These are phyloP conservation scores for Spathaspora passalidarum DNA, from an alignment of 805 yeast species.

Conservation along the genomic window DNA sequence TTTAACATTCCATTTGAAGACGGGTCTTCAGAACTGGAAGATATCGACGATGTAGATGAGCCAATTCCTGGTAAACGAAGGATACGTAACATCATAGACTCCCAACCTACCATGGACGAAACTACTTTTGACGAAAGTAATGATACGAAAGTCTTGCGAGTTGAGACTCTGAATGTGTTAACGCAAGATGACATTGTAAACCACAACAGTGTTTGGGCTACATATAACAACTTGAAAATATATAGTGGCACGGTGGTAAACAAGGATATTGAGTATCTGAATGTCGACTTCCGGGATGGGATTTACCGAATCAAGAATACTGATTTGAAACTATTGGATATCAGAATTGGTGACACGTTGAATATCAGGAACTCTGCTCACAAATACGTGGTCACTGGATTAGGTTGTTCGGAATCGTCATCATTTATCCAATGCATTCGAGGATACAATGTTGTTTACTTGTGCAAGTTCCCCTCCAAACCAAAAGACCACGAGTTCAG, in stretches of 20 bases:
- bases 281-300: conserved; percentile 42
- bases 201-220: conserved; percentile 50
- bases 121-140: background rate
- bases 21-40: background rate
- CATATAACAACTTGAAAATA: conserved; percentile 40
- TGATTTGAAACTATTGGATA: conserved; percentile 47
- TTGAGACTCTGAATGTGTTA: conserved; percentile 11
- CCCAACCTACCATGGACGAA: conserved; percentile 13
- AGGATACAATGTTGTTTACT: conserved; percentile 54
- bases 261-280: conserved; percentile 23
- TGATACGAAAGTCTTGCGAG: conserved; percentile 8
- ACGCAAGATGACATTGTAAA: conserved; percentile 13
- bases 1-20: background rate
- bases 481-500: conserved; percentile 14
- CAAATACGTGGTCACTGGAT: conserved; percentile 45
- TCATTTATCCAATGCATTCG: conserved; percentile 50
- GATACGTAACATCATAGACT: conserved; percentile 11
- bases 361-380: conserved; percentile 25
- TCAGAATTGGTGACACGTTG: conserved; percentile 56
- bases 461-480: conserved; percentile 19
- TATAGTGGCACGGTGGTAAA: conserved; percentile 47
- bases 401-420: conserved; percentile 19
- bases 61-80: conserved; percentile 9
- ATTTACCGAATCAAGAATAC: conserved; percentile 28
- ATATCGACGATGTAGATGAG: background rate